Conservation (phyloP, 2,329 filamentous ascomycete species). For the Bipolaris gigantea region DNA sequence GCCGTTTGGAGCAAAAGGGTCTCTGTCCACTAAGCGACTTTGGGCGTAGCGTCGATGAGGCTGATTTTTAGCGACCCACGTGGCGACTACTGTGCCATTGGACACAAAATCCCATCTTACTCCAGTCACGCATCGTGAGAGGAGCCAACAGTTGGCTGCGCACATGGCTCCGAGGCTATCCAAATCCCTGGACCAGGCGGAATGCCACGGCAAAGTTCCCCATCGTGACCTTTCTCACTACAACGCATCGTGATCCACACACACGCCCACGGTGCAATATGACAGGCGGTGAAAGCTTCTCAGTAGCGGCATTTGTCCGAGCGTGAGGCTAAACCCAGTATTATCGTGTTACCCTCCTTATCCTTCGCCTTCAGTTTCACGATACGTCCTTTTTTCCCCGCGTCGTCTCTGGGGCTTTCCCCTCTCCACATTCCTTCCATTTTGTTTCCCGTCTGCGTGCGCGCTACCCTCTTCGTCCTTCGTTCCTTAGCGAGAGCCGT, state of each 20-base stretch:
- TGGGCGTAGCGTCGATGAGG: constrained; percentile 7
- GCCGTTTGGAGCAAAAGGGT: background rate
- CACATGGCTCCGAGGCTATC: background rate
- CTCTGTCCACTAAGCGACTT: background rate
- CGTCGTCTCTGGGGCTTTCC: constrained; percentile 19
- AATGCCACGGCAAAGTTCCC: background rate
- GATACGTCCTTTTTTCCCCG: constrained; percentile 23
- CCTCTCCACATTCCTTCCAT: constrained; percentile 5
- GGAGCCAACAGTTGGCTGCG: background rate
- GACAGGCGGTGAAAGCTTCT: constrained; percentile 41
- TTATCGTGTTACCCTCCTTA: constrained; percentile 22
- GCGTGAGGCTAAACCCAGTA: constrained; percentile 33
- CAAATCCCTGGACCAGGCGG: too few relatives aligned
- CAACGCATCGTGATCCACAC: background rate
- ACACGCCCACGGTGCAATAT: constrained; percentile 26
- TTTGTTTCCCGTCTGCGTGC: constrained; percentile 2
- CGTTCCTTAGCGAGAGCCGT: constrained; percentile 4
- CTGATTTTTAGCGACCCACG: constrained; percentile 15
- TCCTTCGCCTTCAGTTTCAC: constrained; percentile 2
- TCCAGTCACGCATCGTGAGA: background rate
- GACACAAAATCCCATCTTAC: constrained; percentile 3
- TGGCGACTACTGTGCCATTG: constrained; percentile 13
- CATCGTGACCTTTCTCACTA: background rate
- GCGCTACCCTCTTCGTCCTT: constrained; percentile 1
- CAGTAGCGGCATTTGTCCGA: constrained; percentile 27